Evolutionary conservation across 2,329 filamentous ascomycete species (phyloP).

Genomic region (Cercospora nicotianae): DNA sequence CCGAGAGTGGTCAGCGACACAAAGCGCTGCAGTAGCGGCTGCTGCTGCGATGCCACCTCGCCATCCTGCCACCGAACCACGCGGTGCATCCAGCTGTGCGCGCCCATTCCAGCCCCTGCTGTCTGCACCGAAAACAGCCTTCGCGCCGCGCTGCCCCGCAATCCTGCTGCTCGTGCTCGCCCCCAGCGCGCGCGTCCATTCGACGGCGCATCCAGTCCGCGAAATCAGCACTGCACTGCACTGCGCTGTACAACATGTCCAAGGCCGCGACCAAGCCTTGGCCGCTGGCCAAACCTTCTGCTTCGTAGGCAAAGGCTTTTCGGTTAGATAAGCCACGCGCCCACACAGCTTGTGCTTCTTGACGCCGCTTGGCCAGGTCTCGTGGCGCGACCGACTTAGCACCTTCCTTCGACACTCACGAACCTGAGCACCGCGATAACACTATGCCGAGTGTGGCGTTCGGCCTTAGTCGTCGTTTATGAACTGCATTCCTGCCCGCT

Average conservation of each 20-base stretch:
- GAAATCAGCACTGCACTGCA: neutral
- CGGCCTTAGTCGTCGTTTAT: neutral
- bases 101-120: neutral
- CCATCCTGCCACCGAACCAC: neutral
- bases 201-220: neutral
- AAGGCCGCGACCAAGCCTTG: neutral
- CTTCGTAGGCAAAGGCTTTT: neutral
- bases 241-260: neutral
- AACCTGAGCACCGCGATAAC: neutral
- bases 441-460: neutral
- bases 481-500: neutral
- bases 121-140: neutral
- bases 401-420: neutral
- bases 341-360: neutral
- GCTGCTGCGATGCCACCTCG: neutral
- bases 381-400: neutral
- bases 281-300: neutral
- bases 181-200: neutral
- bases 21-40: neutral
- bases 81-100: neutral
- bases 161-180: neutral
- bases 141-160: conserved; percentile 2
- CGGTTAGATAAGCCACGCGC: conserved; percentile 1
- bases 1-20: neutral
- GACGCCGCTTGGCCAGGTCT: conserved; percentile 2